These are phyloP conservation scores for Lophium mytilinum DNA, from an alignment of 495 filamentous ascomycete genomes.

Conservation along the genomic window DNA sequence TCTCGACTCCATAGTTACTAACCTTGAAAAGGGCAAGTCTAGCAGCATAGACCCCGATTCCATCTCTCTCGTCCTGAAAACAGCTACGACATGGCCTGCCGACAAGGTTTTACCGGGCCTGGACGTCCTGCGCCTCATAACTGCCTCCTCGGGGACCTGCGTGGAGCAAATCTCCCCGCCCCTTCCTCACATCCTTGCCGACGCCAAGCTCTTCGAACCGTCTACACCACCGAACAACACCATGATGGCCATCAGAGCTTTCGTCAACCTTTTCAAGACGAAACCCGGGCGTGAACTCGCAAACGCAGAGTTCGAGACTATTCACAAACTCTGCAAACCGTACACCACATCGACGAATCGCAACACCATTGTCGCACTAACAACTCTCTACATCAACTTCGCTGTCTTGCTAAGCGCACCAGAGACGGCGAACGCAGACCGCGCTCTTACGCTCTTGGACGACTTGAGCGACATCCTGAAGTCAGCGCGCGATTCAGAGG, in stretches of 20 bases:
- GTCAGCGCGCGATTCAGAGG: conserved; percentile 67
- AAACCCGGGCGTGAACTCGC: conserved; percentile 58
- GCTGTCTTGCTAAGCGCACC: conserved; percentile 44
- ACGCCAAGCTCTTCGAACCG: conserved; percentile 49
- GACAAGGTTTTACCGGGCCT: conserved; percentile 71
- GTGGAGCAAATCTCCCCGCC: conserved; percentile 43
- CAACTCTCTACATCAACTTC: conserved; percentile 82
- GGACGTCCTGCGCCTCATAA: conserved; percentile 75
- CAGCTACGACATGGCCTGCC: conserved; percentile 69
- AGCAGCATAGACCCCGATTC: conserved; percentile 37
- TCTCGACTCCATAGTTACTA: conserved; percentile 46
- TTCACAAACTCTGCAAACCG: conserved; percentile 25
- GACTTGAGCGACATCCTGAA: conserved; percentile 54
- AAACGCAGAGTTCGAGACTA: conserved; percentile 47
- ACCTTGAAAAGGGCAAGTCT: conserved; percentile 39
- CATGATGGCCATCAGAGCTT: conserved; percentile 75
- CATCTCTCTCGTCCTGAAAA: conserved; percentile 53
- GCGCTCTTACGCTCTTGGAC: conserved; percentile 52
- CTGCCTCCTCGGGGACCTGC: conserved; percentile 53
- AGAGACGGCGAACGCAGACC: conserved; percentile 39
- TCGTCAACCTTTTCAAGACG: conserved; percentile 83
- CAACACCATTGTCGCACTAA: conserved; percentile 72
- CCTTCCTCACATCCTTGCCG: conserved; percentile 44
- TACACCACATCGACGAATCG: conserved; percentile 52
- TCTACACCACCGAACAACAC: conserved; percentile 57